Evolutionary conservation across 352 stramenopile species (phyloP).

Genomic region (Globisporangium echinulatum): DNA sequence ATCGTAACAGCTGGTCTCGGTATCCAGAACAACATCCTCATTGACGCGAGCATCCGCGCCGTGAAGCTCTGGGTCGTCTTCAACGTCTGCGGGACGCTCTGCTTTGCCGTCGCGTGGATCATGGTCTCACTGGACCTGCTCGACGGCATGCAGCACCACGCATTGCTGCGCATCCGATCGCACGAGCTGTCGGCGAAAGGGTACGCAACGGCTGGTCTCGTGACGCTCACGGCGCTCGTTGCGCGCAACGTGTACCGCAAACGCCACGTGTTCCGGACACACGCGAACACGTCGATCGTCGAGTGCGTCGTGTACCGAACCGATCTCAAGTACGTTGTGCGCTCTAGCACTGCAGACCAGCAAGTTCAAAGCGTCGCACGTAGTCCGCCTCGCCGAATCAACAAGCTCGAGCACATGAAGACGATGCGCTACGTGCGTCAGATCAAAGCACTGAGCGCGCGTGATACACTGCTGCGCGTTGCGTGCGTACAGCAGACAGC

Average conservation of each 20-base stretch:
- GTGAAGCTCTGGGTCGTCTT: constrained; percentile 11
- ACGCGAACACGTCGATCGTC: background rate
- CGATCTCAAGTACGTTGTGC: constrained; percentile 3
- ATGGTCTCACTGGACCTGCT: constrained; percentile 2
- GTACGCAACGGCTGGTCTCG: constrained; percentile 6
- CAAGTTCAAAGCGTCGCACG: background rate
- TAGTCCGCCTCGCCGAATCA: background rate
- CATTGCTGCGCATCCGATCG: background rate
- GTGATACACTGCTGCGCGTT: constrained; percentile 5
- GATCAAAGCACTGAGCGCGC: constrained; percentile 2
- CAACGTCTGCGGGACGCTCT: background rate
- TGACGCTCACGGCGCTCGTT: constrained; percentile 10
- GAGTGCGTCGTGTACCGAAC: constrained; percentile 10
- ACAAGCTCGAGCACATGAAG: constrained; percentile 3
- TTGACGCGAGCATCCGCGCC: constrained; percentile 11
- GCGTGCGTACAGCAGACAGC: background rate
- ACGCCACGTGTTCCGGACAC: background rate
- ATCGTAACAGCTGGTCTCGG: constrained; percentile 6
- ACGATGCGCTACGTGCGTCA: constrained; percentile 6
- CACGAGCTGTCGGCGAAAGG: constrained; percentile 8
- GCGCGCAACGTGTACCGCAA: constrained; percentile 13
- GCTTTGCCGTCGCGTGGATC: constrained; percentile 1
- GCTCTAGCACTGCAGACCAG: background rate
- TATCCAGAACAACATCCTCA: constrained; percentile 11
- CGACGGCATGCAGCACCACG: constrained; percentile 1